Percentiles rank a stretch among this genome's conserved stretches.
These are phyloP conservation scores for Mycogone perniciosa DNA, from an alignment of 2,329 filamentous ascomycete genomes.

Conservation along the genomic window DNA sequence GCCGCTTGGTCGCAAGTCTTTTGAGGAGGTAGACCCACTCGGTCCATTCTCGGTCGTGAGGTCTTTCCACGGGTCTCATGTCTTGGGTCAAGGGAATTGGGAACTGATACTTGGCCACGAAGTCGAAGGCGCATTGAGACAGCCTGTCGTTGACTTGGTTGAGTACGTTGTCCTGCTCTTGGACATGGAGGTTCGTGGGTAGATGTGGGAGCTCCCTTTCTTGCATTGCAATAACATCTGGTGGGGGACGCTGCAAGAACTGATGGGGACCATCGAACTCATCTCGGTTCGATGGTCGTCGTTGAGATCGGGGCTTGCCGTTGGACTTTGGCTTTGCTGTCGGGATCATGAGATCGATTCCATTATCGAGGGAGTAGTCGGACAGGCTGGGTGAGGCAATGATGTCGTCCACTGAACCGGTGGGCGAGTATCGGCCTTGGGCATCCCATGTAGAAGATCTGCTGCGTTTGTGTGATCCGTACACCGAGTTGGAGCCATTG, in stretches of 20 bases:
- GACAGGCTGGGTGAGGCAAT: conserved; percentile 52
- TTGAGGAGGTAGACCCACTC: conserved; percentile 89
- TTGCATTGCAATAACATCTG: conserved; percentile 66
- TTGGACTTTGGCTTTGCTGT: conserved; percentile 39
- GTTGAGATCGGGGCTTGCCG: conserved; percentile 50
- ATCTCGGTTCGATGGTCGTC: conserved; percentile 73
- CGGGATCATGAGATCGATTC: conserved; percentile 33
- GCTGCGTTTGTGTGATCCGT: conserved; percentile 12
- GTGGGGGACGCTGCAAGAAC: conserved; percentile 65
- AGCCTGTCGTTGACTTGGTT: conserved; percentile 77
- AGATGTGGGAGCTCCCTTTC: conserved; percentile 76
- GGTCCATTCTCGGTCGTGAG: conserved; percentile 79
- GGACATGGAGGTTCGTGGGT: conserved; percentile 72
- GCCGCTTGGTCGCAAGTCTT: conserved; percentile 75
- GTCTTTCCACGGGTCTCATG: conserved; percentile 68
- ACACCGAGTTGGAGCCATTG: conserved; percentile 19
- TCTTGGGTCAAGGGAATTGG: conserved; percentile 78
- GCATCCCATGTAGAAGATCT: conserved; percentile 40
- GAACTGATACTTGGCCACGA: conserved; percentile 86
- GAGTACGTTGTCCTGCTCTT: conserved; percentile 79
- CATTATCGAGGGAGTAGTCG: conserved; percentile 54
- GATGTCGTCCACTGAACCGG: conserved; percentile 53
- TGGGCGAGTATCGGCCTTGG: conserved; percentile 48
- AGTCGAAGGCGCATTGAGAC: conserved; percentile 82
- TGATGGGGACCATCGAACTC: conserved; percentile 87